These are phyloP conservation scores for Glycine soja DNA, from an alignment of 306 rosid genomes.

Conservation along the genomic window DNA sequence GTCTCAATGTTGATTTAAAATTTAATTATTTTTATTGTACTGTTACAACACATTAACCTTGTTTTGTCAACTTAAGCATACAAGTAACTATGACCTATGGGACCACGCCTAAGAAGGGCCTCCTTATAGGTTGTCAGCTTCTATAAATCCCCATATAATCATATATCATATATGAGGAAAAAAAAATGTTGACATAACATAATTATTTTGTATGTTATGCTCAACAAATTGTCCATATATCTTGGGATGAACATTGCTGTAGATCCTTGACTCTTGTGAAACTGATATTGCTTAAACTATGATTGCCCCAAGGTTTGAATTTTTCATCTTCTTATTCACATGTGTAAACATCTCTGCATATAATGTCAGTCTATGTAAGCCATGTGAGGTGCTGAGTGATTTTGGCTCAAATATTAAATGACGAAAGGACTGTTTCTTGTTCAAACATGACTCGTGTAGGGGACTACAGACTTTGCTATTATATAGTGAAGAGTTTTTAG, in stretches of 20 bases:
- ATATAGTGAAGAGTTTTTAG: slow-evolving; percentile 37
- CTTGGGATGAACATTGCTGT: slow-evolving; percentile 43
- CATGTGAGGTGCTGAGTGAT: slow-evolving; percentile 76
- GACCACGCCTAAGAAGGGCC: slow-evolving; percentile 1
- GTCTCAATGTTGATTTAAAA: not conserved
- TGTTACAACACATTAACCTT: not conserved
- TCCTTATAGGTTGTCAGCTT: slow-evolving; percentile 41
- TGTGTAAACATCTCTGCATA: slow-evolving; percentile 55
- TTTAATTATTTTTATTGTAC: not conserved
- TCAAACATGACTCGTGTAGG: slow-evolving; percentile 68
- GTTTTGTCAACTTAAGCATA: slow-evolving; percentile 29
- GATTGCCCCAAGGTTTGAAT: slow-evolving; percentile 57
- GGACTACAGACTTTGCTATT: slow-evolving; percentile 53
- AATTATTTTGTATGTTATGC: slow-evolving; percentile 9
- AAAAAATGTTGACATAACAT: slow-evolving; percentile 28
- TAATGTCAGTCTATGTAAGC: slow-evolving; percentile 74
- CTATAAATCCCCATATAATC: slow-evolving; percentile 1
- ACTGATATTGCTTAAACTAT: slow-evolving; percentile 46
- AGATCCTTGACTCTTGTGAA: slow-evolving; percentile 64
- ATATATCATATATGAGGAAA: not conserved
- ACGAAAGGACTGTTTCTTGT: slow-evolving; percentile 59
- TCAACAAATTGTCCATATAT: slow-evolving; percentile 39
- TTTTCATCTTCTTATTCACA: slow-evolving; percentile 50
- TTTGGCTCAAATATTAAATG: slow-evolving; percentile 60
- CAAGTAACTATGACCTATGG: slow-evolving; percentile 26